Percentiles rank a stretch among this genome's conserved stretches.
Conservation (phyloP, 768 basidiomycete genomes). For the Amyloporia xantha region DNA sequence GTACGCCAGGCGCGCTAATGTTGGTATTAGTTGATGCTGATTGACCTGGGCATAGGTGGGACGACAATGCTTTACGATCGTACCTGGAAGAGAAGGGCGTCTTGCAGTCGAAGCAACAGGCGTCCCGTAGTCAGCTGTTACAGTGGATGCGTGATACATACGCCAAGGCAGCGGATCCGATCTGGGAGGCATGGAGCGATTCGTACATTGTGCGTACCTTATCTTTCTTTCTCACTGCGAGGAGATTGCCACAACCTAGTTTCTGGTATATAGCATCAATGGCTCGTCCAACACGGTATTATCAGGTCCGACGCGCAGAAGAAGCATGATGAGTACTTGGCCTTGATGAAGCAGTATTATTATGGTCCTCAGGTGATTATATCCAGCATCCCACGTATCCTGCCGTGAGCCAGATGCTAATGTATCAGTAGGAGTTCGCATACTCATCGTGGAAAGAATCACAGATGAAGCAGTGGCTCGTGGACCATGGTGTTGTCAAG, state of each 20-base stretch:
- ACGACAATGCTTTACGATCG: slow-evolving; percentile 61
- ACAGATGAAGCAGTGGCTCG: slow-evolving; percentile 72
- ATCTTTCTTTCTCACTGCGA: background rate
- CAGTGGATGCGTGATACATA: slow-evolving; percentile 65
- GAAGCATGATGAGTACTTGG: slow-evolving; percentile 49
- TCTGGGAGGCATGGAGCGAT: slow-evolving; percentile 86
- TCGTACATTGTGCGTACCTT: slow-evolving; percentile 58
- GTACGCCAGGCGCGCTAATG: slow-evolving; percentile 23
- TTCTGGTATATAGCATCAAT: slow-evolving; percentile 72
- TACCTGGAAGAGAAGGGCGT: slow-evolving; percentile 76
- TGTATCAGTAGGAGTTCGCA: no score
- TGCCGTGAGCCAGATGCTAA: slow-evolving; percentile 18
- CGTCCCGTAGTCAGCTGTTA: slow-evolving; percentile 55
- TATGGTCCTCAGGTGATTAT: slow-evolving; percentile 39
- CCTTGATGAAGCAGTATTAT: slow-evolving; percentile 74
- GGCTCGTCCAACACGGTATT: slow-evolving; percentile 77
- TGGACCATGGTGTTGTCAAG: slow-evolving; percentile 68
- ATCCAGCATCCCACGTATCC: no score
- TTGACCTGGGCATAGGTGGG: slow-evolving; percentile 41
- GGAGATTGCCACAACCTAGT: slow-evolving; percentile 35
- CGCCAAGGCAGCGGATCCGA: slow-evolving; percentile 48
- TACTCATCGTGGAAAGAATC: slow-evolving; percentile 74
- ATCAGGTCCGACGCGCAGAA: slow-evolving; percentile 59
- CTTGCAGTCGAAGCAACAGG: slow-evolving; percentile 55
- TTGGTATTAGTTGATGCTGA: background rate